Percentiles rank a stretch among this genome's conserved stretches.
Conservation (phyloP, 495 filamentous ascomycete genomes). For the Corynascus novoguineensis region DNA sequence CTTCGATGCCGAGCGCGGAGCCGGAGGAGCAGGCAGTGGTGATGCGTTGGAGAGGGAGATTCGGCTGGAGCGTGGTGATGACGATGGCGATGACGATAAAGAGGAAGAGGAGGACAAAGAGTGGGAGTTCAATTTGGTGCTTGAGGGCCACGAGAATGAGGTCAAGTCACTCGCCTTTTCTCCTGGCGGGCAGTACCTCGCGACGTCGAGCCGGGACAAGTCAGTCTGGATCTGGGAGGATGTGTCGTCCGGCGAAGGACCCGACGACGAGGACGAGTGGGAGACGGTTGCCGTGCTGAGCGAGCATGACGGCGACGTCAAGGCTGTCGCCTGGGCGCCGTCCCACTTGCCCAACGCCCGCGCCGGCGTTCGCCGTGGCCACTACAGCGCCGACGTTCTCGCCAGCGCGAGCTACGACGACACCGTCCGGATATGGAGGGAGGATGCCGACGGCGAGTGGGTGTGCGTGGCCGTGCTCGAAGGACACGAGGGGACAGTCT, state of each 20-base stretch:
- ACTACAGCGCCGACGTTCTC: slow-evolving; percentile 56
- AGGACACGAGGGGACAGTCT: slow-evolving; percentile 77
- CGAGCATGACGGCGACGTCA: slow-evolving; percentile 93
- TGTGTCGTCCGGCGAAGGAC: slow-evolving; percentile 39
- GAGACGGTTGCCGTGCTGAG: slow-evolving; percentile 92
- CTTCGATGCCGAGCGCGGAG: slow-evolving; percentile 41
- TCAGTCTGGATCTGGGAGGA: slow-evolving; percentile 99
- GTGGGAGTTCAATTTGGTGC: slow-evolving; percentile 79
- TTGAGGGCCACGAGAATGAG: slow-evolving; percentile 92
- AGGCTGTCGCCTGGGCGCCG: slow-evolving; percentile 87
- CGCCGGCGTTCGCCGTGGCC: slow-evolving; percentile 8
- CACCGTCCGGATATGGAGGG: slow-evolving; percentile 78
- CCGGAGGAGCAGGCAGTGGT: slow-evolving; percentile 5
- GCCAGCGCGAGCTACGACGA: slow-evolving; percentile 90
- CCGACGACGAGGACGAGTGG: slow-evolving; percentile 74
- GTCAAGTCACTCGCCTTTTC: slow-evolving; percentile 83
- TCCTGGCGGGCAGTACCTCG: slow-evolving; percentile 71
- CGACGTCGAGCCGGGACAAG: slow-evolving; percentile 88
- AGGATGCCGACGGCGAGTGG: slow-evolving; percentile 87
- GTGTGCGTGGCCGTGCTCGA: slow-evolving; percentile 74
- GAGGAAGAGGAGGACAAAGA: slow-evolving; percentile 56
- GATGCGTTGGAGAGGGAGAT: slow-evolving; percentile 17
- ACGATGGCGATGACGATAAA: slow-evolving; percentile 17
- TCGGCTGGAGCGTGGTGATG: slow-evolving; percentile 10
- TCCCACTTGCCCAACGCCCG: slow-evolving; percentile 34